Evolutionary conservation across 495 filamentous ascomycete species (phyloP), one percentile per base, ranked within the genome.

Genomic region (Aspergillus conjunctus): DNA sequence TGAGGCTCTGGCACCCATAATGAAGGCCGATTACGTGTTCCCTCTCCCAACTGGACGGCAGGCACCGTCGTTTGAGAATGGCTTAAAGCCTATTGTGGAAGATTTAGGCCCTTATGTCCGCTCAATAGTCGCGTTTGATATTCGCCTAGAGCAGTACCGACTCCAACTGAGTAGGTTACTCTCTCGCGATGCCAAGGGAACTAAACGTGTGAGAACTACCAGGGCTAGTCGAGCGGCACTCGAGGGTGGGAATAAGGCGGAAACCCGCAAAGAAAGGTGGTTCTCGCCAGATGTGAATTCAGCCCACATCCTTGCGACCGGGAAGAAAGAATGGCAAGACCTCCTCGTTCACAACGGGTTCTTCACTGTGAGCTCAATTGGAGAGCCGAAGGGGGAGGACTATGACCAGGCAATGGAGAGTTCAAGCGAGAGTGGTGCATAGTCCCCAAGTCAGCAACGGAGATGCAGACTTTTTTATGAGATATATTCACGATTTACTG

Each of bases 31-130:
- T 51, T 74, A 68, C 46, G 63, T 64, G 0, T 66, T 68, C 45
- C 68, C 65, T 17, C 59, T 63, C 7, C 52, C 68, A 14, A 72
- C 62, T 32, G 71, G 67, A 51, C 79, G 68, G 34, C 60, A 60
- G 17, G 70, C 84, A 0, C 91, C 90, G 0, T 81, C 86, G 0
- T 90, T 96, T 60, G 90, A 95, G 58, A 83, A 90, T 37, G 83
- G 85, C 0, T 67, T 86, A 41, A 66, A 73, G 3, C 75, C 85
- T 9, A 82, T 97, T 34, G 77, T 78, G 5, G 80, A 88, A 46
- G 94, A 98, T 60, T 73, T 97, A 7, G 91, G 90, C 0, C 93
- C 93, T 0, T 97, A 90, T 63, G 81, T 96, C 20, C 88, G 94
- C 18, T 77, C 80, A 10, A 96, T 97, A 63, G 86, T 91, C 30